Evolutionary conservation across 1,139 yeast genomes (phyloP), one percentile per base, ranked within the genome.

Genomic region (Yamadazyma pseudoaaseri): DNA sequence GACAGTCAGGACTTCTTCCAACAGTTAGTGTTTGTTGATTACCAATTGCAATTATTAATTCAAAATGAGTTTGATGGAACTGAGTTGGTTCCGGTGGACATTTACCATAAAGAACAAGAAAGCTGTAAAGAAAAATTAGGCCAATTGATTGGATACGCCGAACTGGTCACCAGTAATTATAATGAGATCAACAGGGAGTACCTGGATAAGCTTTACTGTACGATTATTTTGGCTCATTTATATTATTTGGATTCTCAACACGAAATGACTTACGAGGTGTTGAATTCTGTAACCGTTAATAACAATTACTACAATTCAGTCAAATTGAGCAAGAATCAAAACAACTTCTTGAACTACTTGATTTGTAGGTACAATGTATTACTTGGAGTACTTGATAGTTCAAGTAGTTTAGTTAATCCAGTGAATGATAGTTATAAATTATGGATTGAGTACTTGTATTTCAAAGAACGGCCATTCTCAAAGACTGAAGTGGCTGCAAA

Each of bases 11-110:
- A 56, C 27, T 60, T 56, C 34, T 55, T 69, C 42, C 60, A 62
- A 35, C 73, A 62, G 38, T 48, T 65, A 26, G 51, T 63, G 8
- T 67, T 60, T 39, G 48, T 66, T 26, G 76, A 70, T 44, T 64
- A 64, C 45, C 67, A 67, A 45, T 51, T 68, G 31, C 71, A 64
- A 39, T 42, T 58, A 9, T 43, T 64, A 10, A 50, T 67, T 27
- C 62, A 56, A 37, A 57, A 58, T 34, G 67, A 63, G 36, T 58
- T 61, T 34, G 48, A 46, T 10, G 62, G 61, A 5, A 46, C 50
- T 13, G 65, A 58, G 7, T 46, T 63, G 20, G 43, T 53, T n/a
- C 52, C 57, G 0, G 48, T 54, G 3, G 30, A 29, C 6, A 37
- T 48, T 17, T 48, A 49, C 26, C 48, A 47, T 16, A 35, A 29